Evolutionary conservation across 257 asterid species (phyloP).

Genomic region (Leptodermis oblonga): DNA sequence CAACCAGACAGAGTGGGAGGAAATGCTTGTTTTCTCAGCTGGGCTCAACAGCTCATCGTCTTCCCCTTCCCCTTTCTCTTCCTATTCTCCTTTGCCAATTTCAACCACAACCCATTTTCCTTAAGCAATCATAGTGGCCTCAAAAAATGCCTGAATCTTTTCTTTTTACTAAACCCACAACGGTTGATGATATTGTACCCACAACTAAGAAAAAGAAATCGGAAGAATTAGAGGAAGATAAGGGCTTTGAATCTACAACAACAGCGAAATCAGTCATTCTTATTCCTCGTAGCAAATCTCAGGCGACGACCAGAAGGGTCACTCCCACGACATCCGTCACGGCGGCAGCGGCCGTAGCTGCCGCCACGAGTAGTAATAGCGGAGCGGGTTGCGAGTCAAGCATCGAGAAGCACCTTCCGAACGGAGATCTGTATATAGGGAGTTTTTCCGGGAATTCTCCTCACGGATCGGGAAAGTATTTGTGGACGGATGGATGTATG

Average conservation of each 20-base stretch:
- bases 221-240: constrained; percentile 29
- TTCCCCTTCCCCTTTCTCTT: no score
- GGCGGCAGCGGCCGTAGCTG: neutral
- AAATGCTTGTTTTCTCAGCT: constrained; percentile 24
- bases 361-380: neutral
- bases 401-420: constrained; percentile 65
- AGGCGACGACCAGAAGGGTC: constrained; percentile 60
- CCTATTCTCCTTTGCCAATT: neutral
- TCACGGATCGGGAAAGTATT: constrained; percentile 89
- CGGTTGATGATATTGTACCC: constrained; percentile 11
- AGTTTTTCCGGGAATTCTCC: constrained; percentile 68
- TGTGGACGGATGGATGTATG: constrained; percentile 96
- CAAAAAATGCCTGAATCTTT: constrained; percentile 48
- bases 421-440: constrained; percentile 97
- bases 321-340: constrained; percentile 49
- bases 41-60: constrained; percentile 17
- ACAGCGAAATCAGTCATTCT: constrained; percentile 76
- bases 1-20: constrained; percentile 11
- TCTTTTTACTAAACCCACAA: constrained; percentile 19
- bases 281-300: constrained; percentile 73
- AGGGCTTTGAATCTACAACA: constrained; percentile 28
- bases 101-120: constrained; percentile 7
- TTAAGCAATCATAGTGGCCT: neutral
- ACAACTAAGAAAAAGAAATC: constrained; percentile 20
- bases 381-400: neutral